Conservation (phyloP, 2,329 filamentous ascomycete genomes). For the Grosmannia serpens region DNA sequence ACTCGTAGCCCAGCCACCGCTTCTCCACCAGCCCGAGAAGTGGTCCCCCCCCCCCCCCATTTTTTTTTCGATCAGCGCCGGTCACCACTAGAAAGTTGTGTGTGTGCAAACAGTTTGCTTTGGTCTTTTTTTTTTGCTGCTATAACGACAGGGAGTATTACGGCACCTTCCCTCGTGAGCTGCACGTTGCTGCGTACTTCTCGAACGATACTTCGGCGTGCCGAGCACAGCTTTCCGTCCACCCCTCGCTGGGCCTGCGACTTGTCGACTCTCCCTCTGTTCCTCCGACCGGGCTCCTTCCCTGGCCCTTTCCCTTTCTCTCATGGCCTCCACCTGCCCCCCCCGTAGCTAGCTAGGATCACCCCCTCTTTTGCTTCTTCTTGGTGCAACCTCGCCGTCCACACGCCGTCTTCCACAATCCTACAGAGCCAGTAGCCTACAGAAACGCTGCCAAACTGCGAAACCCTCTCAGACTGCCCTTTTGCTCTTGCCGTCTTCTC, state of each 20-base stretch:
- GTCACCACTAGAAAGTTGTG: neutral
- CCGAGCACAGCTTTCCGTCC: neutral
- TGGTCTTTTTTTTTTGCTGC: neutral
- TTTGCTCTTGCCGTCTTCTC: neutral
- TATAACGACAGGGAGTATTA: neutral
- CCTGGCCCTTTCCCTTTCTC: neutral
- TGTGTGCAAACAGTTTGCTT: neutral
- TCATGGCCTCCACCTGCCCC: neutral
- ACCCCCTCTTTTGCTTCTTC: slow-evolving; percentile 4
- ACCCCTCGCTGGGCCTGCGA: neutral
- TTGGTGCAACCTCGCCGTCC: slow-evolving; percentile 11
- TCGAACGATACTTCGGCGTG: neutral
- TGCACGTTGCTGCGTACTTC: neutral
- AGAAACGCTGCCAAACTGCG: neutral
- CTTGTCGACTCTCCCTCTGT: neutral
- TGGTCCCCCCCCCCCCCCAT: neutral
- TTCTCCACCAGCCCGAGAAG: neutral
- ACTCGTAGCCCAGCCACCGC: neutral
- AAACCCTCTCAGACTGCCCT: neutral
- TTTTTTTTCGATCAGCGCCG: neutral
- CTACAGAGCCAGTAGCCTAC: neutral
- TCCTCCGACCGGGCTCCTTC: neutral
- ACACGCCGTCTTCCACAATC: slow-evolving; percentile 5
- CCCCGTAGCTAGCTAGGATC: neutral
- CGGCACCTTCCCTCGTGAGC: neutral